Conservation (phyloP, 495 filamentous ascomycete genomes). For the Aspergillus avenaceus region DNA sequence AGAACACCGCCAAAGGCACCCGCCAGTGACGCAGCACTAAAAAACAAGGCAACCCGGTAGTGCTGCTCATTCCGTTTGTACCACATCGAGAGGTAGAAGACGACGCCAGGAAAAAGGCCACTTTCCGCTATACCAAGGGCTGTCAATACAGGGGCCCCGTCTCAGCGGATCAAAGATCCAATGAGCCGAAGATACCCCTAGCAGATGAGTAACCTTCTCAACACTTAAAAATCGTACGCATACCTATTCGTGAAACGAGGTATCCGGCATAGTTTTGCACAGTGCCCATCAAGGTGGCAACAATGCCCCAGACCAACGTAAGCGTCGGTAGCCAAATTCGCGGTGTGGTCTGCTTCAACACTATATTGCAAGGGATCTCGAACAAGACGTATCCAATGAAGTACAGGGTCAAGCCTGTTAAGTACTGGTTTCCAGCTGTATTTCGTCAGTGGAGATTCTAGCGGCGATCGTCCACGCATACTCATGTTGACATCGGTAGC, state of each 20-base stretch:
- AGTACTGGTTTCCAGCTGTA: constrained; percentile 62
- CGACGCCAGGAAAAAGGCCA: constrained; percentile 69
- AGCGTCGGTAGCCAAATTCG: constrained; percentile 56
- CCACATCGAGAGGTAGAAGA: constrained; percentile 84
- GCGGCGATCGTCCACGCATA: no score
- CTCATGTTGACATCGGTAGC: constrained; percentile 59
- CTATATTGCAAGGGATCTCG: constrained; percentile 68
- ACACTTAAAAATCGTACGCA: constrained; percentile 32
- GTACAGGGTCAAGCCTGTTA: constrained; percentile 67
- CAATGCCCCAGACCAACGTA: constrained; percentile 55
- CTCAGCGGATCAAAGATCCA: constrained; percentile 2
- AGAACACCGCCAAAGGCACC: constrained; percentile 78
- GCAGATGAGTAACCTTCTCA: background rate
- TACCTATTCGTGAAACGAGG: constrained; percentile 48
- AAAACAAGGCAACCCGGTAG: constrained; percentile 72
- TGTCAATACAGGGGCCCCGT: constrained; percentile 9
- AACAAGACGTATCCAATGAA: constrained; percentile 75
- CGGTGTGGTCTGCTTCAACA: constrained; percentile 68
- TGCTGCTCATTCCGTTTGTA: constrained; percentile 70
- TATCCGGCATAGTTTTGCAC: constrained; percentile 63
- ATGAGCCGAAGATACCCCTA: constrained; percentile 5
- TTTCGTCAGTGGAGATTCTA: no score
- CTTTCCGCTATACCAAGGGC: constrained; percentile 42
- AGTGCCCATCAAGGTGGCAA: constrained; percentile 67
- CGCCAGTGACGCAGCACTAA: constrained; percentile 67